Percentiles rank a stretch among this genome's conserved stretches.
These are phyloP conservation scores for Aspergillus candidus DNA, from an alignment of 2,329 filamentous ascomycete species.

Conservation along the genomic window DNA sequence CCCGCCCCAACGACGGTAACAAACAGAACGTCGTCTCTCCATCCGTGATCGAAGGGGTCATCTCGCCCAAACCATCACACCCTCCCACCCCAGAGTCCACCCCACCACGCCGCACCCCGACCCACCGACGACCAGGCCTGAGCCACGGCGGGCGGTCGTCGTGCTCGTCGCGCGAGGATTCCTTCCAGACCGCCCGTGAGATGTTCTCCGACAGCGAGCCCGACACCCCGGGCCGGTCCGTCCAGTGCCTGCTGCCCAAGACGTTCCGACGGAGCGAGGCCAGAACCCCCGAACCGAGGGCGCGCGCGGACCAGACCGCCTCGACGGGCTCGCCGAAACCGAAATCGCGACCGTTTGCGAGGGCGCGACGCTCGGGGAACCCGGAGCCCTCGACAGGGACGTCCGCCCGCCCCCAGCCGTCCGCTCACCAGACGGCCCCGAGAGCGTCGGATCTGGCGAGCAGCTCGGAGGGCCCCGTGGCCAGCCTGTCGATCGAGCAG, in stretches of 20 bases:
- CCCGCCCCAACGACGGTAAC: conserved; percentile 13
- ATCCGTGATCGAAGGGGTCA: conserved; percentile 35
- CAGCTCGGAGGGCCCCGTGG: conserved; percentile 20
- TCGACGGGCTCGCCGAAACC: too few species aligned
- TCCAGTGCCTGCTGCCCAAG: conserved; percentile 13
- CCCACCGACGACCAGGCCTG: conserved; percentile 30
- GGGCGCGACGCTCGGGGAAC: too few species aligned
- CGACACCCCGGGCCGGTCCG: conserved; percentile 22
- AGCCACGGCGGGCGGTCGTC: conserved; percentile 52
- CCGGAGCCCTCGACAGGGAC: too few species aligned
- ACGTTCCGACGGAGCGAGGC: too few species aligned
- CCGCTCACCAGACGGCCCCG: conserved; percentile 28
- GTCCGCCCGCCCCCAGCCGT: neutral
- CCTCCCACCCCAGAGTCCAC: conserved; percentile 72
- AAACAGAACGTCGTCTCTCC: conserved; percentile 21
- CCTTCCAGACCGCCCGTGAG: conserved; percentile 67
- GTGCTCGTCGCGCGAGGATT: conserved; percentile 57
- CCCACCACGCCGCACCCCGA: conserved; percentile 51
- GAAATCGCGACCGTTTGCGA: too few species aligned
- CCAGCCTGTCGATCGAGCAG: conserved; percentile 40
- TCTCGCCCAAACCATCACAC: conserved; percentile 60
- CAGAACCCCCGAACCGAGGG: too few species aligned
- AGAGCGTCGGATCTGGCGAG: conserved; percentile 21
- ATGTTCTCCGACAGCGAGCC: conserved; percentile 57
- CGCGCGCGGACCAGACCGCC: too few species aligned